A percentile compares a stretch with the other conserved stretches of the same genome.
Evolutionary conservation across 805 yeast genomes (phyloP).

Genomic region (Helenozyma rhizophorensis): DNA sequence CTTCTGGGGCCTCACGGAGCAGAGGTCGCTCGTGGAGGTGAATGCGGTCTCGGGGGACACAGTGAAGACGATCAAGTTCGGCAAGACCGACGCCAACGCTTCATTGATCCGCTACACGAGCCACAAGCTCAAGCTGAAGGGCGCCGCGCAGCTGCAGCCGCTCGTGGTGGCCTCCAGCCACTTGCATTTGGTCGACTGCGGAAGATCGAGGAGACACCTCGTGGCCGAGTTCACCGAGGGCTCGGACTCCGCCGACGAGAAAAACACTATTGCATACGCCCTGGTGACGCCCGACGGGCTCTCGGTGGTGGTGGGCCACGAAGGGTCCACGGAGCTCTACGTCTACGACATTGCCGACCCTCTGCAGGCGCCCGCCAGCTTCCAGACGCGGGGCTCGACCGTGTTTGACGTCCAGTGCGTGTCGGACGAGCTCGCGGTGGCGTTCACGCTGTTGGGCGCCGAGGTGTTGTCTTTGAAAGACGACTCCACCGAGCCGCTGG

Average conservation of each 20-base stretch:
- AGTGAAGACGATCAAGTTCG: constrained; percentile 17
- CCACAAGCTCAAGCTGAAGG: constrained; percentile 5
- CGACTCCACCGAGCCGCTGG: constrained; percentile 7
- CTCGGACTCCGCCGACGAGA: background rate
- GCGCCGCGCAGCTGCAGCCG: constrained; percentile 8
- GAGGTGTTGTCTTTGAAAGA: constrained; percentile 23
- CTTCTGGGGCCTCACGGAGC: constrained; percentile 22
- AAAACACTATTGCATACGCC: no score
- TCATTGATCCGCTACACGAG: constrained; percentile 17
- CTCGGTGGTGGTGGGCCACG: constrained; percentile 3
- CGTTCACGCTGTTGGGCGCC: constrained; percentile 27
- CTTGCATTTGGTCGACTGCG: constrained; percentile 25
- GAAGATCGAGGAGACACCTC: constrained; percentile 20
- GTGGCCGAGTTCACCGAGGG: constrained; percentile 11
- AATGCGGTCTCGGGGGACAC: constrained; percentile 25
- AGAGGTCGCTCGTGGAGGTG: constrained; percentile 14
- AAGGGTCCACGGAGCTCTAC: constrained; percentile 3
- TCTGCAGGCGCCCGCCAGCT: constrained; percentile 1
- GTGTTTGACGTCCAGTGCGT: constrained; percentile 6
- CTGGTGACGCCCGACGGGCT: constrained; percentile 5
- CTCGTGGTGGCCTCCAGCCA: constrained; percentile 24
- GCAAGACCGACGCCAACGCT: constrained; percentile 17
- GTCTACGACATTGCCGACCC: constrained; percentile 7
- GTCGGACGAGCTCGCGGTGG: constrained; percentile 12
- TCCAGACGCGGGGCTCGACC: constrained; percentile 3